Conservation (phyloP, 192 early-diverging fungal genomes). For the Backusella liffmaniae region DNA sequence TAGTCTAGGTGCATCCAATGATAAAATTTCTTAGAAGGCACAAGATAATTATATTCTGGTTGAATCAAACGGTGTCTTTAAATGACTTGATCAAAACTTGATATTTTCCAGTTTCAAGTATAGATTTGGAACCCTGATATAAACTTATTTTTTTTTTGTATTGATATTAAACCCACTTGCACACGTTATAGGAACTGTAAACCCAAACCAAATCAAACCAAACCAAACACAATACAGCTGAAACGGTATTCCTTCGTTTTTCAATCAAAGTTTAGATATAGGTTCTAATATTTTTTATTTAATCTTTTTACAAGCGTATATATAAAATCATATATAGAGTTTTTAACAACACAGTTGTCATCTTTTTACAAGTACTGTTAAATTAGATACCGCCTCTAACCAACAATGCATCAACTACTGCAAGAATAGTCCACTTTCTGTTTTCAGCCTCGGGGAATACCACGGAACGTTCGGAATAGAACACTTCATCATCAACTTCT, state of each 20-base stretch:
- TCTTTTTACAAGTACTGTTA: not conserved
- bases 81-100: not conserved
- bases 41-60: not conserved
- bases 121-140: not conserved
- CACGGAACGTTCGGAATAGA: slow-evolving; percentile 86
- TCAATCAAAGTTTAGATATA: not conserved
- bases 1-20: not conserved
- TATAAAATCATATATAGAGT: not conserved
- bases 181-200: not conserved
- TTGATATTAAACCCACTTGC: not conserved
- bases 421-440: slow-evolving; percentile 97
- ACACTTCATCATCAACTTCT: slow-evolving; percentile 97
- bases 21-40: not conserved
- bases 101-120: not conserved
- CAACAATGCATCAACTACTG: slow-evolving; percentile 70
- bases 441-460: slow-evolving; percentile 99
- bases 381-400: slow-evolving; percentile 53
- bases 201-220: not conserved
- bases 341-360: slow-evolving; percentile 9
- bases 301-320: slow-evolving; percentile 9
- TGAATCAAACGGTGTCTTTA: not conserved
- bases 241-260: not conserved
- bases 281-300: slow-evolving; percentile 6
- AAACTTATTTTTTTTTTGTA: too few species aligned
- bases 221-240: not conserved